Evolutionary conservation across 768 basidiomycete species (phyloP).

Genomic region (Termitomyces bulborhizus): DNA sequence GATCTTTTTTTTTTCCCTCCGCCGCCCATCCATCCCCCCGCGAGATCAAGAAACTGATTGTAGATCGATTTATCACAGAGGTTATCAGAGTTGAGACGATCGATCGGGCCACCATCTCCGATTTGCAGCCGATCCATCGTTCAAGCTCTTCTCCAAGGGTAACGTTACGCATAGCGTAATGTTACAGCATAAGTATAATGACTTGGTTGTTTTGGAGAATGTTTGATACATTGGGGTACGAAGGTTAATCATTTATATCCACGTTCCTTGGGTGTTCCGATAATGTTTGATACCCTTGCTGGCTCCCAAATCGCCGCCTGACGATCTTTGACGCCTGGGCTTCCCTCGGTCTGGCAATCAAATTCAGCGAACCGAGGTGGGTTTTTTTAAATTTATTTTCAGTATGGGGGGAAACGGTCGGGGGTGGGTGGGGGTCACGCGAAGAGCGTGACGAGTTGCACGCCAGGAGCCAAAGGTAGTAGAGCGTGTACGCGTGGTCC

Average conservation of each 20-base stretch:
- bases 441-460: constrained; percentile 66
- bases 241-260: constrained; percentile 50
- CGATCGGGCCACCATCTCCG: constrained; percentile 11
- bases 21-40: neutral
- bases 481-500: constrained; percentile 42
- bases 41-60: neutral
- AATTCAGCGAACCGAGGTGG: constrained; percentile 72
- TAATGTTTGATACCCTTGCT: constrained; percentile 45
- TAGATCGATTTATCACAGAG: constrained; percentile 8
- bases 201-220: neutral
- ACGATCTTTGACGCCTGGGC: constrained; percentile 55
- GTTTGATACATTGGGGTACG: neutral
- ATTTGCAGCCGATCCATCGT: neutral
- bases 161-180: neutral
- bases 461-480: constrained; percentile 85
- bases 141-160: neutral
- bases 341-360: constrained; percentile 52
- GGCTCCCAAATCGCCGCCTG: constrained; percentile 66
- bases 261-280: constrained; percentile 30
- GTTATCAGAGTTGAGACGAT: constrained; percentile 1
- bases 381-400: constrained; percentile 38
- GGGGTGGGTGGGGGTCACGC: constrained; percentile 40
- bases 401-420: too few relatives aligned
- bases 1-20: neutral
- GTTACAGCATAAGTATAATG: neutral